phyloP scores from a whole-genome alignment of 2,329 filamentous ascomycete genomes.

The Aureobasidium subglaciale region DNA sequence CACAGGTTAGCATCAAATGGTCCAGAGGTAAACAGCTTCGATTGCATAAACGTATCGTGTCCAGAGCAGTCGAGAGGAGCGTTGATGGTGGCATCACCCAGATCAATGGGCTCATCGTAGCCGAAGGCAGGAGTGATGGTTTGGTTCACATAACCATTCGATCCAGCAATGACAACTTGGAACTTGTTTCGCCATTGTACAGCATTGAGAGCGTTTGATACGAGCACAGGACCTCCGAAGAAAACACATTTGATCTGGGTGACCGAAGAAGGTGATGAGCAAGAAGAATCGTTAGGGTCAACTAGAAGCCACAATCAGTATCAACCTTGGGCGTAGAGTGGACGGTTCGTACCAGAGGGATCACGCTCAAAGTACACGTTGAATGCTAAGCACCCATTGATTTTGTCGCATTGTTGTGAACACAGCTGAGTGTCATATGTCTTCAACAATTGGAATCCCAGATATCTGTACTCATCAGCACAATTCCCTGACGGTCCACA shows the following conservation, averaged over 20 bases:
- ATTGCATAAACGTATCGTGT: constrained; percentile 21
- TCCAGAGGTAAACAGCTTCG: constrained; percentile 20
- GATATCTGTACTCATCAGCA: constrained; percentile 18
- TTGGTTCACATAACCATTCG: constrained; percentile 31
- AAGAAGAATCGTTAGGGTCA: neutral
- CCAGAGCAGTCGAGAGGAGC: constrained; percentile 26
- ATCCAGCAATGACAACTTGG: constrained; percentile 36
- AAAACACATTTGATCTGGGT: constrained; percentile 22
- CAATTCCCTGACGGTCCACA: no score
- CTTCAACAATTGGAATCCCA: constrained; percentile 19
- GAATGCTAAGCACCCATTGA: constrained; percentile 16
- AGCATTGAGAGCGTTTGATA: constrained; percentile 27
- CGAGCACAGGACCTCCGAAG: constrained; percentile 27
- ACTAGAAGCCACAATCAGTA: constrained; percentile 12
- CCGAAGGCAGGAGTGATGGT: constrained; percentile 21
- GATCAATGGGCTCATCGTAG: constrained; percentile 20
- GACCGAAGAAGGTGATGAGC: constrained; percentile 5
- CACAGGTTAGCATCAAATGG: constrained; percentile 26
- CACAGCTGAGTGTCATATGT: constrained; percentile 15
- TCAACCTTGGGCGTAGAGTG: constrained; percentile 23
- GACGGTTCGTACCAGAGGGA: constrained; percentile 19
- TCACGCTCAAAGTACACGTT: constrained; percentile 28
- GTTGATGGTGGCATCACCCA: constrained; percentile 26
- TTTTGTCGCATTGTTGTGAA: constrained; percentile 13
- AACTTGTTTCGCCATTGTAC: constrained; percentile 30